Evolutionary conservation across 2,329 filamentous ascomycete genomes (phyloP).

Genomic region (Sporothrix pallida): DNA sequence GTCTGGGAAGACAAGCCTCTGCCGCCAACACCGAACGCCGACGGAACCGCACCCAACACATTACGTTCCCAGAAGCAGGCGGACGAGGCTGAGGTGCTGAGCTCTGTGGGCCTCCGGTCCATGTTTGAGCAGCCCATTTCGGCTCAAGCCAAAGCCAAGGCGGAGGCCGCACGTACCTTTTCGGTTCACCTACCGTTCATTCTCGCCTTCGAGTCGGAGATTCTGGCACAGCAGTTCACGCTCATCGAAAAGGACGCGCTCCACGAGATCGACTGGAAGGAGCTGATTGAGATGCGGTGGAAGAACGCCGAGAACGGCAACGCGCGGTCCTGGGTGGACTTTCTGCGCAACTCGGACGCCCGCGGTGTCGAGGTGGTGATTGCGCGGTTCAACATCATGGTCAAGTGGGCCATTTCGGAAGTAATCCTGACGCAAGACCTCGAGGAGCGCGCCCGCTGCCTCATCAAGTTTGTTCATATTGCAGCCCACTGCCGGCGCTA

Average conservation of each 20-base stretch:
- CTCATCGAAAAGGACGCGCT: slow-evolving; percentile 85
- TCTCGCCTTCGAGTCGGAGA: slow-evolving; percentile 77
- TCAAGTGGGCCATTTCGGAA: slow-evolving; percentile 85
- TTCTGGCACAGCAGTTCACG: slow-evolving; percentile 81
- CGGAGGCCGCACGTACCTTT: slow-evolving; percentile 44
- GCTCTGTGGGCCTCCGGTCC: slow-evolving; percentile 42
- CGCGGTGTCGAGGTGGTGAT: slow-evolving; percentile 82
- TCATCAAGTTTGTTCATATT: slow-evolving; percentile 83
- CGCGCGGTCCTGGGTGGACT: slow-evolving; percentile 80
- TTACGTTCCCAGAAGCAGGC: slow-evolving; percentile 15
- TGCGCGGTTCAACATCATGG: slow-evolving; percentile 85
- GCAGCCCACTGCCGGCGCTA: slow-evolving; percentile 75
- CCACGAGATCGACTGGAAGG: slow-evolving; percentile 87
- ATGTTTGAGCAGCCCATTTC: slow-evolving; percentile 43
- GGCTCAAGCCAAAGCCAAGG: slow-evolving; percentile 44
- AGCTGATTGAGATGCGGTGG: slow-evolving; percentile 83
- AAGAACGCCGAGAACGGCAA: slow-evolving; percentile 69
- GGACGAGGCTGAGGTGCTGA: slow-evolving; percentile 38
- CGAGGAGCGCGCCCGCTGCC: slow-evolving; percentile 74
- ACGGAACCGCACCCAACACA: neutral
- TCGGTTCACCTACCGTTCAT: slow-evolving; percentile 77
- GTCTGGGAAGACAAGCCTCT: slow-evolving; percentile 53
- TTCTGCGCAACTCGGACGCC: slow-evolving; percentile 73
- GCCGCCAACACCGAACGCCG: slow-evolving; percentile 52
- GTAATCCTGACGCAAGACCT: slow-evolving; percentile 74